These are phyloP conservation scores for Triticum turgidum DNA, from an alignment of 176 grass and related monocot species.

Conservation along the genomic window DNA sequence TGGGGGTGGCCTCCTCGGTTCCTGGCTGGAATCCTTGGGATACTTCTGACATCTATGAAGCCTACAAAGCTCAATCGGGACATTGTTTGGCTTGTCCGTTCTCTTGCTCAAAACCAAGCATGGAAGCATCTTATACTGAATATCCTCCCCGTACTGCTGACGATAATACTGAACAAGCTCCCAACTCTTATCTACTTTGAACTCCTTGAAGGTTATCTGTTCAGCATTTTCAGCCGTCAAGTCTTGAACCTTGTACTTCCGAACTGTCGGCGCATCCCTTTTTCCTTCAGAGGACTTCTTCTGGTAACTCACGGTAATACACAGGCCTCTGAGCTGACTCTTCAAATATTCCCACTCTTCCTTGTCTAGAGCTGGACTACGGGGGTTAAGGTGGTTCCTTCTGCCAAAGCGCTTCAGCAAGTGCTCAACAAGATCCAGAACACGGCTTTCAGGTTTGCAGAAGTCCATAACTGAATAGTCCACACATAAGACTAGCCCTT, in stretches of 20 bases:
- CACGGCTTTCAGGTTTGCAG: constrained; percentile 27
- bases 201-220: constrained; percentile 15
- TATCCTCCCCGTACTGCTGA: background rate
- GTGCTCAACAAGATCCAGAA: constrained; percentile 21
- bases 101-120: constrained; percentile 48
- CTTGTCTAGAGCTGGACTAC: background rate
- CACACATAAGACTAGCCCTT: constrained; percentile 33
- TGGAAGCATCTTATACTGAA: constrained; percentile 37
- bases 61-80: constrained; percentile 48
- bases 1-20: background rate
- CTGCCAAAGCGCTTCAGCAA: background rate
- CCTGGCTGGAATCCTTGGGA: constrained; percentile 19
- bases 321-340: constrained; percentile 22
- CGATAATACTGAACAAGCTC: constrained; percentile 29
- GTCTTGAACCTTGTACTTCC: constrained; percentile 34
- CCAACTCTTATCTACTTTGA: background rate
- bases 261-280: background rate
- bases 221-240: constrained; percentile 25
- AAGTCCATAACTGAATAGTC: constrained; percentile 53
- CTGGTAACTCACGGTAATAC: constrained; percentile 36
- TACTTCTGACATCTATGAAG: constrained; percentile 44
- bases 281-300: background rate
- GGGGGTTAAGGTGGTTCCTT: background rate
- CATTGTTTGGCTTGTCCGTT: constrained; percentile 26
- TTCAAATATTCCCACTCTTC: background rate